A percentile compares a stretch with the other conserved stretches of the same genome.
These are phyloP conservation scores for Colletotrichum sp. DNA, from an alignment of 2,329 filamentous ascomycete species.

Conservation along the genomic window DNA sequence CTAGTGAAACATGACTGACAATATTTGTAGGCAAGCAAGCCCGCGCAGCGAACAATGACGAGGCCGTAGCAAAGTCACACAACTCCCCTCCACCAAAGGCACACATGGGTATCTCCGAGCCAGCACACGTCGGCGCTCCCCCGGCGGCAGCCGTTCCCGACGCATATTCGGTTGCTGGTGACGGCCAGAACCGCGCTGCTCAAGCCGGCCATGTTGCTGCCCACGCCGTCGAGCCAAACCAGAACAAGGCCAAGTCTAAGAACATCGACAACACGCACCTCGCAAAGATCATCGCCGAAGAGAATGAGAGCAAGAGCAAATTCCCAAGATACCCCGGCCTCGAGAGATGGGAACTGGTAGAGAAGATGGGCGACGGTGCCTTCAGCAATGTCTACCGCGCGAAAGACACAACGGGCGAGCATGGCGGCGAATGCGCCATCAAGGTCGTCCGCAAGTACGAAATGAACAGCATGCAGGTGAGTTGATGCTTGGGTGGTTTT, in stretches of 20 bases:
- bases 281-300: conserved; percentile 87
- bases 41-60: conserved; percentile 65
- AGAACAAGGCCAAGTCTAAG: conserved; percentile 48
- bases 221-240: conserved; percentile 66
- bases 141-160: conserved; percentile 55
- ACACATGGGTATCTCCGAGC: conserved; percentile 64
- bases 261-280: conserved; percentile 70
- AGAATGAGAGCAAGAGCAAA: conserved; percentile 84
- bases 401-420: conserved; percentile 71
- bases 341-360: conserved; percentile 83
- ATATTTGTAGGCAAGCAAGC: conserved; percentile 80
- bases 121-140: conserved; percentile 37
- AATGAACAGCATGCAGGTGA: conserved; percentile 98
- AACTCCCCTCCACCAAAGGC: conserved; percentile 48
- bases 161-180: conserved; percentile 65
- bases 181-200: conserved; percentile 70
- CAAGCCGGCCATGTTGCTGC: conserved; percentile 71
- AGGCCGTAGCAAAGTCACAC: conserved; percentile 59
- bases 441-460: conserved; percentile 99
- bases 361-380: conserved; percentile 99
- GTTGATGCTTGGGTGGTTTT: conserved; percentile 44
- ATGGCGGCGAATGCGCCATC: conserved; percentile 84
- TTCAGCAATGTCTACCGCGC: conserved; percentile 99
- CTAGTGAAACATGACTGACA: neutral
- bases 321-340: conserved; percentile 84